Evolutionary conservation across 2,329 filamentous ascomycete genomes (phyloP).

Genomic region (Trichoderma asperellum): DNA sequence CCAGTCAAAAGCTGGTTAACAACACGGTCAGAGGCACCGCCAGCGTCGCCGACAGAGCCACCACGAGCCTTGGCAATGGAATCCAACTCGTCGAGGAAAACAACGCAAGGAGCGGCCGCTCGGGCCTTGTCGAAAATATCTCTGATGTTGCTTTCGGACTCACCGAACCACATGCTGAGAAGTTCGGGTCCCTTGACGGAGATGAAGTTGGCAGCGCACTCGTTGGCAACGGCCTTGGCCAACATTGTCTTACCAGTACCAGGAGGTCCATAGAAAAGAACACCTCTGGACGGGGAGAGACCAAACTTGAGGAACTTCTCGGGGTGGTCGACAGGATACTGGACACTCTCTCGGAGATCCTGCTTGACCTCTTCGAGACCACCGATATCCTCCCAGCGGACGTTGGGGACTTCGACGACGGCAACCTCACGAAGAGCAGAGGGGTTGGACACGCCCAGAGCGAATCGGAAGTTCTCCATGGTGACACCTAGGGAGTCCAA

Average conservation of each 20-base stretch:
- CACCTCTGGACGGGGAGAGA: constrained; percentile 95
- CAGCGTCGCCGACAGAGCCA: constrained; percentile 92
- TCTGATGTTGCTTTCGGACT: constrained; percentile 99
- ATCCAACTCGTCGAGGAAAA: constrained; percentile 98
- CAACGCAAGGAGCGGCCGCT: constrained; percentile 94
- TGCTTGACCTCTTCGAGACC: constrained; percentile 98
- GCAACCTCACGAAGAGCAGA: constrained; percentile 98
- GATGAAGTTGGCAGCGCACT: constrained; percentile 99
- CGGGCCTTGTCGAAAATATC: constrained; percentile 99
- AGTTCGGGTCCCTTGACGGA: constrained; percentile 98
- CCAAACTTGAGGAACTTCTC: constrained; percentile 99
- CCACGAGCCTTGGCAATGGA: constrained; percentile 99
- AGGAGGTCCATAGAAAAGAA: constrained; percentile 96
- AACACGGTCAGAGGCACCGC: constrained; percentile 97
- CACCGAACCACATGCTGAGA: constrained; percentile 99
- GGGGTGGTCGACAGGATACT: constrained; percentile 98
- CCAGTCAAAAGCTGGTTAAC: constrained; percentile 98
- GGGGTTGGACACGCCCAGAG: constrained; percentile 96
- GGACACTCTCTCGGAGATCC: constrained; percentile 97
- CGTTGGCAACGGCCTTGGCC: constrained; percentile 98
- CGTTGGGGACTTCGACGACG: constrained; percentile 98
- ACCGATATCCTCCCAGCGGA: constrained; percentile 99
- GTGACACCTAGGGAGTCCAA: constrained; percentile 97
- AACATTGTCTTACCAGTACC: constrained; percentile 99
- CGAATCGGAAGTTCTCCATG: constrained; percentile 99